These are phyloP conservation scores for Orbilia blumenaviensis DNA, from an alignment of 2,329 filamentous ascomycete species.

Conservation along the genomic window DNA sequence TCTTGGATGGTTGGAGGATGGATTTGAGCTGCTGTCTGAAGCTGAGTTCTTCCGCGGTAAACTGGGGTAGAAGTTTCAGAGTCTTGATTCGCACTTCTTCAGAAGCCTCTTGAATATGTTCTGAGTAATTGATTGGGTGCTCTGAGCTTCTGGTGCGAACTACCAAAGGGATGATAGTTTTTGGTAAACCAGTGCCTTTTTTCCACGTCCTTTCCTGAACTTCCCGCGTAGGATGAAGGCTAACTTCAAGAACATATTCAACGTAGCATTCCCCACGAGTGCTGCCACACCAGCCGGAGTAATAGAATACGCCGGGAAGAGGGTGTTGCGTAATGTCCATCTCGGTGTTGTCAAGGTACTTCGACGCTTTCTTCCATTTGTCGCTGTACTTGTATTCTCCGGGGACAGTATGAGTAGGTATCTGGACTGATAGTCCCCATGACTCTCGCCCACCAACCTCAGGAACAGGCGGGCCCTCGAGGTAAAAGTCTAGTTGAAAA, in stretches of 20 bases:
- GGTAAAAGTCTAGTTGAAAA: slow-evolving; percentile 16
- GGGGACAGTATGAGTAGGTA: slow-evolving; percentile 40
- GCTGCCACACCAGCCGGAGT: slow-evolving; percentile 20
- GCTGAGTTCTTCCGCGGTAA: slow-evolving; percentile 23
- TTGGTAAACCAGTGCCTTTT: slow-evolving; percentile 1
- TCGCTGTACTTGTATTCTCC: slow-evolving; percentile 14
- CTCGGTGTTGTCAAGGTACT: slow-evolving; percentile 41
- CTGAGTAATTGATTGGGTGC: slow-evolving; percentile 17
- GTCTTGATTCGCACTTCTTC: slow-evolving; percentile 31
- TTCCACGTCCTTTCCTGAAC: slow-evolving; percentile 21
- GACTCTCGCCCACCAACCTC: not conserved
- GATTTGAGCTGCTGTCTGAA: slow-evolving; percentile 35
- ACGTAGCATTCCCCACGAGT: slow-evolving; percentile 22
- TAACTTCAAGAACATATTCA: slow-evolving; percentile 43
- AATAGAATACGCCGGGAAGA: slow-evolving; percentile 47
- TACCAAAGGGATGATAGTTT: slow-evolving; percentile 26
- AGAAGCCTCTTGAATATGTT: not conserved
- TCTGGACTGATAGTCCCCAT: slow-evolving; percentile 4
- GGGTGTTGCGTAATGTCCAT: slow-evolving; percentile 35
- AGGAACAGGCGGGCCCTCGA: slow-evolving; percentile 24
- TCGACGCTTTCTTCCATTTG: slow-evolving; percentile 34
- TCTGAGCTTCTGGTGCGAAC: slow-evolving; percentile 27
- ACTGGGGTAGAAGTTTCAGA: slow-evolving; percentile 29
- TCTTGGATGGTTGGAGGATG: slow-evolving; percentile 27
- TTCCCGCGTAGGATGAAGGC: not conserved